Conservation (phyloP, 1,139 yeast species). For the Candida tetrigidarum region DNA sequence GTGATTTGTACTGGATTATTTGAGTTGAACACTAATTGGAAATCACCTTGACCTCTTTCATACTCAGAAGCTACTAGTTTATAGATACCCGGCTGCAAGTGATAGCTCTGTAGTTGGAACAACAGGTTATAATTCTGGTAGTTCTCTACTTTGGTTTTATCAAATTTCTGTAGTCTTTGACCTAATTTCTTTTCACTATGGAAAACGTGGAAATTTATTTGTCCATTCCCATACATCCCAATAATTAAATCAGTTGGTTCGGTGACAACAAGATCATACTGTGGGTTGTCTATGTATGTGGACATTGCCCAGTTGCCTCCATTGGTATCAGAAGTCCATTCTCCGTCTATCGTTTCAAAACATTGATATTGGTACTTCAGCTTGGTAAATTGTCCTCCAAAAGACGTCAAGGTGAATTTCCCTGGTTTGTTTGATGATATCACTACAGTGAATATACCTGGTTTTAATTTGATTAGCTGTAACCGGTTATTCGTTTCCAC, state of each 20-base stretch:
- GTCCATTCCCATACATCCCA: conserved; percentile 27
- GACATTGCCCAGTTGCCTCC: conserved; percentile 65
- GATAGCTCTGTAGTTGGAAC: conserved; percentile 20
- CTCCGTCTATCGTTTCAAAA: conserved; percentile 33
- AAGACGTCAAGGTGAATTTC: conserved; percentile 41
- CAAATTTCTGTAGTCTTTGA: conserved; percentile 29
- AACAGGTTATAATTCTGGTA: conserved; percentile 30
- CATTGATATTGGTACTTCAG: conserved; percentile 26
- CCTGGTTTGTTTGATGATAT: conserved; percentile 26
- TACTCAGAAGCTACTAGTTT: conserved; percentile 38
- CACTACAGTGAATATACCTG: conserved; percentile 35
- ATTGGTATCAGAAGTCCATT: conserved; percentile 51
- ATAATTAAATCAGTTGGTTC: conserved; percentile 24
- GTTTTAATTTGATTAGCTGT: conserved; percentile 25
- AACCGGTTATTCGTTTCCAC: conserved; percentile 36
- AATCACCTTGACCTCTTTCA: conserved; percentile 20
- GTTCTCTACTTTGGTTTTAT: conserved; percentile 30
- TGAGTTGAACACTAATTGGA: conserved; percentile 20
- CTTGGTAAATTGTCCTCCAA: conserved; percentile 27
- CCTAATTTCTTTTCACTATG: conserved; percentile 25
- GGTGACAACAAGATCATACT: conserved; percentile 41
- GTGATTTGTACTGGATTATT: conserved; percentile 10
- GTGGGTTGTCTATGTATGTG: conserved; percentile 65
- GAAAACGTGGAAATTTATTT: conserved; percentile 45
- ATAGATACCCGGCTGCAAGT: conserved; percentile 40